phyloP scores from a whole-genome alignment of 139 green algal species.

The Tetraselmis chui region DNA sequence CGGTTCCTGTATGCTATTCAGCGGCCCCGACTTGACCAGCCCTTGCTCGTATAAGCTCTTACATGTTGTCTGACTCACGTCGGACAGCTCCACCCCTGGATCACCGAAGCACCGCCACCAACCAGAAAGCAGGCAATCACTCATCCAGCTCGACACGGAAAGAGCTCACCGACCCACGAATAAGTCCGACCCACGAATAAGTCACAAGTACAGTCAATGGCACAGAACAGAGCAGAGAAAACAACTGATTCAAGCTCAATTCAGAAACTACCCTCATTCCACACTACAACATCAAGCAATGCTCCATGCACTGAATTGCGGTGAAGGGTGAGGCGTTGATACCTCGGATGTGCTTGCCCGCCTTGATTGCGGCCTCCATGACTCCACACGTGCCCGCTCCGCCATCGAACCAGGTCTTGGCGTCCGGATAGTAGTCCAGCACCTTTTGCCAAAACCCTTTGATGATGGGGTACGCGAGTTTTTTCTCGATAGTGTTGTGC shows the following conservation, averaged over 20 bases:
- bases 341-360: neutral
- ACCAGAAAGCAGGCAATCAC: neutral
- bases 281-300: no score
- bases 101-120: neutral
- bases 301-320: no score
- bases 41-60: neutral
- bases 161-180: no score
- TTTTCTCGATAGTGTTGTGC: slow-evolving; percentile 1
- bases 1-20: neutral
- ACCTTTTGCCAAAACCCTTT: neutral
- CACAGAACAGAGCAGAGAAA: no score
- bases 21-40: slow-evolving; percentile 4
- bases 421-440: neutral
- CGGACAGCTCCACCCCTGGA: slow-evolving; percentile 2
- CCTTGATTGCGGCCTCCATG: slow-evolving; percentile 6
- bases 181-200: no score
- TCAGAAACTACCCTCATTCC: no score
- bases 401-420: neutral
- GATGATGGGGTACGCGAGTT: slow-evolving; percentile 5
- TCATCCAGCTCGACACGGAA: no score
- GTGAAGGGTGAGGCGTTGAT: no score
- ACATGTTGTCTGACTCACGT: neutral
- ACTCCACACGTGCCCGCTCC: neutral
- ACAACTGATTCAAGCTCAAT: no score
- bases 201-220: no score